phyloP scores from a whole-genome alignment of 75 land plant genomes.

The Gnetum montanum region DNA sequence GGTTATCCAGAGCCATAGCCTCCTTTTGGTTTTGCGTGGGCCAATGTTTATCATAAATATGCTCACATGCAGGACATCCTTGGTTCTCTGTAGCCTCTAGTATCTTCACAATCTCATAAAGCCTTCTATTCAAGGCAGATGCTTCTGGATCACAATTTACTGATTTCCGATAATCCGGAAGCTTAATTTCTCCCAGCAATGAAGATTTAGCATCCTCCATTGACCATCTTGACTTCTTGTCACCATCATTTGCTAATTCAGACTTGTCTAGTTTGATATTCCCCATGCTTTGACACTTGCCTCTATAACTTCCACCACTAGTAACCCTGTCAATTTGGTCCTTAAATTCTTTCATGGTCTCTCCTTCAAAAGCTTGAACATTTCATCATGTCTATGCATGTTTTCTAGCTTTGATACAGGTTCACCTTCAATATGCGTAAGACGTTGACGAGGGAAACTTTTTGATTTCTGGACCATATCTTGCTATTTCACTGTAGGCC shows the following conservation, averaged over 20 bases:
- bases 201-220: conserved; percentile 14
- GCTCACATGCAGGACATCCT: conserved; percentile 32
- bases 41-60: conserved; percentile 22
- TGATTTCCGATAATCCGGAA: conserved; percentile 23
- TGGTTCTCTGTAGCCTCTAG: conserved; percentile 15
- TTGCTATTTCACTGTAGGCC: too few relatives aligned
- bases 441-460: too few relatives aligned
- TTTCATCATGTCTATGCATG: too few relatives aligned
- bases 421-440: too few relatives aligned
- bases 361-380: background rate
- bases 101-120: conserved; percentile 17
- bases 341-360: background rate
- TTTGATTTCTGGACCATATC: too few relatives aligned
- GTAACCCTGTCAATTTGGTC: background rate
- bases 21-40: conserved; percentile 20
- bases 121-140: conserved; percentile 13
- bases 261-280: conserved; percentile 3
- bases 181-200: conserved; percentile 10
- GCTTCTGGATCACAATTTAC: conserved; percentile 15
- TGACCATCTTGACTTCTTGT: conserved; percentile 30
- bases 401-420: too few relatives aligned
- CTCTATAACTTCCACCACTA: conserved; percentile 17
- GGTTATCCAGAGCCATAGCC: conserved; percentile 13
- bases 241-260: conserved; percentile 7
- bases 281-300: conserved; percentile 18